These are phyloP conservation scores for Yamadazyma dendronema DNA, from an alignment of 1,139 yeast genomes.

Conservation along the genomic window DNA sequence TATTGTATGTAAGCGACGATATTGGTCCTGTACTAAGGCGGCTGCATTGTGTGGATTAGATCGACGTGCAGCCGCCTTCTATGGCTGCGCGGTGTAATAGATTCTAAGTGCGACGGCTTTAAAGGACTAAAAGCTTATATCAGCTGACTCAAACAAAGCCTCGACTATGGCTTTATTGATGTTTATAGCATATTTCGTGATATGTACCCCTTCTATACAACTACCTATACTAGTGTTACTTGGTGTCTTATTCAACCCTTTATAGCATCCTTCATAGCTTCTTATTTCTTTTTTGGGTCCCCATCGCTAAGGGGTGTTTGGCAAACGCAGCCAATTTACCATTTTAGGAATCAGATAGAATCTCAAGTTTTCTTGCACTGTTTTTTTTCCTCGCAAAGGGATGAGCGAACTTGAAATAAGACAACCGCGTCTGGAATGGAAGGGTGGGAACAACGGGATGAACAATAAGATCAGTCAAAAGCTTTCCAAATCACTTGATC, in stretches of 20 bases:
- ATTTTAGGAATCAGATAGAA: slow-evolving; percentile 1
- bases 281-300: not conserved
- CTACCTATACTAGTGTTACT: too few species aligned
- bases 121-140: too few species aligned
- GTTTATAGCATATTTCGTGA: too few species aligned
- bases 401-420: not conserved
- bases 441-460: not conserved
- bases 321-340: slow-evolving; percentile 5
- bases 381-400: not conserved
- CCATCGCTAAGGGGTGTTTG: not conserved
- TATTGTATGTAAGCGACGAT: not conserved
- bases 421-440: slow-evolving; percentile 6
- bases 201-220: too few species aligned
- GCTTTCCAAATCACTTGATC: not conserved
- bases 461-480: not conserved
- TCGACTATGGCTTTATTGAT: too few species aligned
- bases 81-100: too few species aligned
- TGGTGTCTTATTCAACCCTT: too few species aligned
- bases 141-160: too few species aligned
- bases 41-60: not conserved
- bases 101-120: too few species aligned
- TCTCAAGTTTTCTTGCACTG: not conserved
- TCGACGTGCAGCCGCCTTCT: not conserved
- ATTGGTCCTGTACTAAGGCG: not conserved
- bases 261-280: too few species aligned